Percentiles rank a stretch among this genome's conserved stretches.
These are phyloP conservation scores for Ganoderma multipileum DNA, from an alignment of 1,284 basidiomycete species.

Conservation along the genomic window DNA sequence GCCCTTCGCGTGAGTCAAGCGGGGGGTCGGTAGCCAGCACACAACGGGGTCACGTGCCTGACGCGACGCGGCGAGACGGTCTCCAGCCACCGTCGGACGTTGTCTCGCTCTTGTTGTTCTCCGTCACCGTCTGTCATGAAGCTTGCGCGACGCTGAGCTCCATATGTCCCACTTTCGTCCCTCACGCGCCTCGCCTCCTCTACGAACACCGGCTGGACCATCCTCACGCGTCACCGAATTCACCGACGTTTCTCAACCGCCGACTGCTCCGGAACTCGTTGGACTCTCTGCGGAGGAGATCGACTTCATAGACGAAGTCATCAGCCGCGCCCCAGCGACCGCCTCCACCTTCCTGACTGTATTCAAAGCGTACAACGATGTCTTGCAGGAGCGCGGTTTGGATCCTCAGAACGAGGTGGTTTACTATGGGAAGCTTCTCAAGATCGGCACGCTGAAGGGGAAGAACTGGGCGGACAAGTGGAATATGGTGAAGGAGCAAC, in stretches of 20 bases:
- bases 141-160: slow-evolving; percentile 11
- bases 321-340: slow-evolving; percentile 65
- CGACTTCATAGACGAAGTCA: slow-evolving; percentile 75
- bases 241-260: slow-evolving; percentile 54
- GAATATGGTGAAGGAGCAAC: slow-evolving; percentile 66
- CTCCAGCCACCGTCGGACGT: slow-evolving; percentile 16
- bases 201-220: slow-evolving; percentile 27
- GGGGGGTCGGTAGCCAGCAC: not conserved
- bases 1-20: not conserved
- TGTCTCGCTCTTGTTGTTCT: slow-evolving; percentile 7
- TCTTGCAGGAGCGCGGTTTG: slow-evolving; percentile 73
- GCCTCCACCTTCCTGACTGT: slow-evolving; percentile 77
- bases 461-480: slow-evolving; percentile 81
- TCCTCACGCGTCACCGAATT: slow-evolving; percentile 33
- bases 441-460: slow-evolving; percentile 79
- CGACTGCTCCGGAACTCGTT: slow-evolving; percentile 61
- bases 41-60: slow-evolving; percentile 27
- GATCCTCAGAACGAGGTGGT: slow-evolving; percentile 79
- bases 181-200: slow-evolving; percentile 40
- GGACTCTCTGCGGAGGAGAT: slow-evolving; percentile 66
- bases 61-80: slow-evolving; percentile 25
- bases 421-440: slow-evolving; percentile 81
- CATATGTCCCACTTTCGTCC: slow-evolving; percentile 42
- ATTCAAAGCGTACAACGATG: slow-evolving; percentile 84
- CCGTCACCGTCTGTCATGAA: slow-evolving; percentile 16